Percentiles rank a stretch among this genome's conserved stretches.
Evolutionary conservation across 495 filamentous ascomycete genomes (phyloP).

Genomic region (Aspergillus saccharolyticus): DNA sequence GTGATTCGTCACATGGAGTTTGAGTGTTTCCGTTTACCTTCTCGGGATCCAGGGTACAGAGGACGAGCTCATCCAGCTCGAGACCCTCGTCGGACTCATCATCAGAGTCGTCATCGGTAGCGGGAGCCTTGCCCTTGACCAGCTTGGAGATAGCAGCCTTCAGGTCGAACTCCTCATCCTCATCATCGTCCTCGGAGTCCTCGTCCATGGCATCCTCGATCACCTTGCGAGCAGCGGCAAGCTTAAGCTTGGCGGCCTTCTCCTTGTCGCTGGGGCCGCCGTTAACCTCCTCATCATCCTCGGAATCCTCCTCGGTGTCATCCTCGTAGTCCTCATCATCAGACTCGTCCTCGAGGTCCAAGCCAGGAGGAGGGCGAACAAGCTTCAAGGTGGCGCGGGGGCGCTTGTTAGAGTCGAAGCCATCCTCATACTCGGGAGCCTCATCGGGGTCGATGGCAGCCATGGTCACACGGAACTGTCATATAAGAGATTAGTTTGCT

Average conservation of each 20-base stretch:
- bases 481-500: not conserved
- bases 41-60: conserved; percentile 90
- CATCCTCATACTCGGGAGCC: conserved; percentile 58
- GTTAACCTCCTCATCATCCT: conserved; percentile 67
- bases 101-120: conserved; percentile 59
- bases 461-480: conserved; percentile 94
- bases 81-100: conserved; percentile 60
- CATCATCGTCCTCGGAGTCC: conserved; percentile 53
- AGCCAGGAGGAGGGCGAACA: conserved; percentile 58
- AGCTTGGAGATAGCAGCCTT: conserved; percentile 60
- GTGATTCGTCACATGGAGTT: not conserved
- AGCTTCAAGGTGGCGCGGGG: conserved; percentile 85
- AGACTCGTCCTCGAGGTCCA: conserved; percentile 49
- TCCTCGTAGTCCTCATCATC: conserved; percentile 63
- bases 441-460: conserved; percentile 91
- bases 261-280: conserved; percentile 84
- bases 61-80: conserved; percentile 76
- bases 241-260: conserved; percentile 78
- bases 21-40: conserved; percentile 45
- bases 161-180: conserved; percentile 49
- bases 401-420: conserved; percentile 52
- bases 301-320: conserved; percentile 60
- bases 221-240: conserved; percentile 63
- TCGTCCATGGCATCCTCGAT: conserved; percentile 57
- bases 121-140: conserved; percentile 80